Base-by-base conservation (phyloP, 306 rosid genomes). In the Betula pendula region DNA sequence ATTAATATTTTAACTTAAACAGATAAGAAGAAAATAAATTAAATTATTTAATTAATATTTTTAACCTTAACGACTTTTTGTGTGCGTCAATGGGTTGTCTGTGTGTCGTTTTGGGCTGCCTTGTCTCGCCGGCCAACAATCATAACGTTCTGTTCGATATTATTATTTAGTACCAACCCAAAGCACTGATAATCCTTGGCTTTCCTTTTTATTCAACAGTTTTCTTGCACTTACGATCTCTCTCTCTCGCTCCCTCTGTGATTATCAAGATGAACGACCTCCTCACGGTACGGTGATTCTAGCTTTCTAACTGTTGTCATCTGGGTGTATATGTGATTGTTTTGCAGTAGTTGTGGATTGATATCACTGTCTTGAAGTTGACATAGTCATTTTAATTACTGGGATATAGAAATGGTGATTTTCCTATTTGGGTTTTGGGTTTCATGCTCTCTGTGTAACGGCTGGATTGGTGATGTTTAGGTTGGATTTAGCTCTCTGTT, bases 231-330 rank as follows among this genome's bases (percentile, higher is more conserved):
- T 31, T 56, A 70, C 11, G 47, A 50, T 68, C 67, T 72, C 56
- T 59, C 53, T 19, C 68, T 29, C 22, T 63, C 49, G 24, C 52
- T 63, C 70, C 68, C 58, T 29, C 45, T 58, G 53, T 72, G 44
- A 55, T 78, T 76, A 76, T 83, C 92, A 79, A 79, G 60, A 95
- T 95, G 98, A 95, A 95, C 89, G 96, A 95, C 80, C 89, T 92
- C 53, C 97, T 95, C 52, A 68, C 96, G 91, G 98, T 92, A 88
- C 85, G 82, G 81, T 63, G 20, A 58, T 70, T 42, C 60, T 76
- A 75, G 72, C 65, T 50, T 22, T 77, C 69, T 42, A 0, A 5
- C 50, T 44, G 72, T 4, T 22, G 13, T 15, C 31, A 74, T 22
- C 42, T 27, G 35, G 52, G 20, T 43, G 12, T 56, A 42, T 33